phyloP scores from a whole-genome alignment of 352 stramenopile species.

The Pythium periplocum region DNA sequence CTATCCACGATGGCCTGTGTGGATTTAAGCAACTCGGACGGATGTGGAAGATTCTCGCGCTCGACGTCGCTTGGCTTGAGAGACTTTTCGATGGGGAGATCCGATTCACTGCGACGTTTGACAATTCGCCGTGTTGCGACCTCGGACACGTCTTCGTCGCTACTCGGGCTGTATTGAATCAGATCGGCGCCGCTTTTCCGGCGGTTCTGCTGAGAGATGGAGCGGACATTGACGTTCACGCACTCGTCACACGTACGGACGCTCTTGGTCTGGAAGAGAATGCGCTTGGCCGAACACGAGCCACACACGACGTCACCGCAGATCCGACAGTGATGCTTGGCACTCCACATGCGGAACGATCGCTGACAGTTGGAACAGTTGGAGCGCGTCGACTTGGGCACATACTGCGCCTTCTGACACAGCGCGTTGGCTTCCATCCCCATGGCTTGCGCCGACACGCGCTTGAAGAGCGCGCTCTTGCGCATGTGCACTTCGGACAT shows the following conservation, averaged over 20 bases:
- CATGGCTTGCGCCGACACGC: constrained; percentile 56
- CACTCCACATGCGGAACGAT: constrained; percentile 51
- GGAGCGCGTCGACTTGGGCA: constrained; percentile 62
- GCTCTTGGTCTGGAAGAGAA: constrained; percentile 67
- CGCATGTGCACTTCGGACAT: constrained; percentile 5
- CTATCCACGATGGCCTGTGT: no score
- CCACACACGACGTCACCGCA: constrained; percentile 77
- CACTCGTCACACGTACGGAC: constrained; percentile 77
- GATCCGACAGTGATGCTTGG: constrained; percentile 75
- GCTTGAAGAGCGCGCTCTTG: constrained; percentile 38
- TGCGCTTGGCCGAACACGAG: constrained; percentile 63
- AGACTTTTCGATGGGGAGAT: not conserved
- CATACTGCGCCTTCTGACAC: constrained; percentile 70
- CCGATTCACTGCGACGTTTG: constrained; percentile 8
- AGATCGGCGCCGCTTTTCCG: constrained; percentile 33
- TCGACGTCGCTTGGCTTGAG: no score
- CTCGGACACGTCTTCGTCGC: constrained; percentile 2
- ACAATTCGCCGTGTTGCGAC: not conserved
- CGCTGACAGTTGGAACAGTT: constrained; percentile 62
- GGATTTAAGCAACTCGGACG: no score
- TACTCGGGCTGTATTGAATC: constrained; percentile 17
- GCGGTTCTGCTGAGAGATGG: constrained; percentile 32
- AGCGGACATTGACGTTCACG: constrained; percentile 53
- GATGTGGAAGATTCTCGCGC: no score
- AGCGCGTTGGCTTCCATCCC: constrained; percentile 63